A percentile compares a stretch with the other conserved stretches of the same genome.
Evolutionary conservation across 1,284 basidiomycete species (phyloP).

Genomic region (Ustilago vetiveriae): DNA sequence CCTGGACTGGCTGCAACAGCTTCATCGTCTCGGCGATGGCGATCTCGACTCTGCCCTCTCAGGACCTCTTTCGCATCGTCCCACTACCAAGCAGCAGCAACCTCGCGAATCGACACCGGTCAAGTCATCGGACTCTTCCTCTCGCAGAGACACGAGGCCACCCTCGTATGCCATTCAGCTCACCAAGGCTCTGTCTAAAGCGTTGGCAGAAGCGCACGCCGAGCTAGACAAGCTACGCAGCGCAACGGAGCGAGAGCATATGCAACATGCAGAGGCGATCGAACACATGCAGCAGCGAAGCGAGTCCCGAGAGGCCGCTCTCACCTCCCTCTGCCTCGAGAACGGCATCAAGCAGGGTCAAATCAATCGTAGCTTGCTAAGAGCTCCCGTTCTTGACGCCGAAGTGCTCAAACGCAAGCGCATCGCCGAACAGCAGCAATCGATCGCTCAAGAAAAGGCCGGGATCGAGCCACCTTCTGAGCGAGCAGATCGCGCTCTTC

Average conservation of each 20-base stretch:
- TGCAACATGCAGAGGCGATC: slow-evolving; percentile 23
- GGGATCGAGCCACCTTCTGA: slow-evolving; percentile 18
- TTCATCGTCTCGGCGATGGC: slow-evolving; percentile 21
- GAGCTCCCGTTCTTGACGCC: slow-evolving; percentile 49
- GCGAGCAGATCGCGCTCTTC: slow-evolving; percentile 33
- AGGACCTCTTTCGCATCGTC: slow-evolving; percentile 39
- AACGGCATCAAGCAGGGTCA: slow-evolving; percentile 54
- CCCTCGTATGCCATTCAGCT: slow-evolving; percentile 29
- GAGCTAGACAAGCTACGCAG: slow-evolving; percentile 23
- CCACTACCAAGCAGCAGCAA: slow-evolving; percentile 11
- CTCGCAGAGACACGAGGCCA: slow-evolving; percentile 3
- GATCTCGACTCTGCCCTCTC: slow-evolving; percentile 33
- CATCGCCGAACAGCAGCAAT: slow-evolving; percentile 40
- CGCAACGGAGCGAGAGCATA: slow-evolving; percentile 9
- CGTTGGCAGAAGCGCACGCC: slow-evolving; percentile 27
- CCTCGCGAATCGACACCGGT: slow-evolving; percentile 40
- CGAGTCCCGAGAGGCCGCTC: slow-evolving; percentile 44
- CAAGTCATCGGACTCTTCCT: slow-evolving; percentile 15
- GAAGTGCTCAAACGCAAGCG: slow-evolving; percentile 39
- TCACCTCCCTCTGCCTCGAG: slow-evolving; percentile 43
- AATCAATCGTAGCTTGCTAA: slow-evolving; percentile 43
- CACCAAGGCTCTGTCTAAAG: slow-evolving; percentile 29
- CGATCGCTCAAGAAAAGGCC: slow-evolving; percentile 22
- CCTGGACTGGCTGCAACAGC: slow-evolving; percentile 35
- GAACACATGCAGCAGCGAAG: slow-evolving; percentile 38